Base-by-base conservation (phyloP, 1,284 basidiomycete genomes). In the Cryptococcus deneoformans region DNA sequence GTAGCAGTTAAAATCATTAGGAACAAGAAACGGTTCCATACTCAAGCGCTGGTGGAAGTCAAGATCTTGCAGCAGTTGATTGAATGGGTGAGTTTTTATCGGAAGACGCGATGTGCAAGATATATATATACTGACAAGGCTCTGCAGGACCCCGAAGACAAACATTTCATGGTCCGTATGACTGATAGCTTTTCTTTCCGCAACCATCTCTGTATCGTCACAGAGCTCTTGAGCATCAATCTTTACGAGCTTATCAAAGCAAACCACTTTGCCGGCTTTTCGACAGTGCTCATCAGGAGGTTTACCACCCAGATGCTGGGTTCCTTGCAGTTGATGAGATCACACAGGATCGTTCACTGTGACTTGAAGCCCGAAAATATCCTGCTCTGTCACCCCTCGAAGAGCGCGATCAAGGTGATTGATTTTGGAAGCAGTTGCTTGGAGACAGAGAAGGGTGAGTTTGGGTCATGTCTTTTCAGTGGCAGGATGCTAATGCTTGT, bases 301-400 rank as follows among this genome's bases (percentile, higher is more conserved):
- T 99, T 99, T 79, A 96, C 95, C 11, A 88, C 85, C 59, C 96
- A 99, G 79, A 95, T 98, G 86, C 82, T 99, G 39, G 80, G 89
- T 72, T 94, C 92, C 3, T 82, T 99, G 39, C 86, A 87, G 45
- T 81, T 99, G 54, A 94, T 99, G 88, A 85, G 93, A 35, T 91
- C 95, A 64, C 94, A 98, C 79, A 87, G 91, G 50, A 92, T 99
- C 60, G 96, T 99, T n/a, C 96, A 99, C 75, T 99, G 96, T 70
- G 96, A 99, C 79, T 80, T 99, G 64, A 99, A 99, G 79, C 96
- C 96, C 14, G 96, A 99, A 91, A 99, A 99, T 70, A 92, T 99
- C 46, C 81, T 99, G 6, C 81, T 99, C 50, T 87, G 87, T 54
- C 95, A 99, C 77, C 96, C 96, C 12, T 87, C 90, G 10, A 96